Evolutionary conservation across 2,329 filamentous ascomycete genomes (phyloP).

Genomic region (Colletotrichum noveboracense): DNA sequence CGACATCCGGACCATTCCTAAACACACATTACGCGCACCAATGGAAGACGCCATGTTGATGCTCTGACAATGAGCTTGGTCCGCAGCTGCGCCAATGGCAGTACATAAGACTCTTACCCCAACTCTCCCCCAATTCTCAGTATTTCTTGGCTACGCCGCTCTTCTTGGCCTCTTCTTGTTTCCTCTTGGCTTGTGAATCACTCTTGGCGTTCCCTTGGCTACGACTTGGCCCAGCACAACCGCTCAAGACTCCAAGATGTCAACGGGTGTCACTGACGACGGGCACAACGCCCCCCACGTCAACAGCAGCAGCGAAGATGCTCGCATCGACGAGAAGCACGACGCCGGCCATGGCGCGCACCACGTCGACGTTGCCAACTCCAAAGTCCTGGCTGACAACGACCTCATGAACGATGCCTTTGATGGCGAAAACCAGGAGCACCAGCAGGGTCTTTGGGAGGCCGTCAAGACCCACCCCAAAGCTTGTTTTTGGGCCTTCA

Average conservation of each 20-base stretch:
- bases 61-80: not conserved
- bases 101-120: not conserved
- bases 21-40: not conserved
- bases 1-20: not conserved
- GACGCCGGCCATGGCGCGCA: not conserved
- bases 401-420: conserved; percentile 45
- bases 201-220: not conserved
- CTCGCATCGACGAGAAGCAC: conserved; percentile 11
- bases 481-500: conserved; percentile 52
- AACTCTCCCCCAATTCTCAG: not conserved
- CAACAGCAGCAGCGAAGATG: not conserved
- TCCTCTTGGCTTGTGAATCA: not conserved
- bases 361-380: conserved; percentile 32
- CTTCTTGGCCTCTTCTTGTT: not conserved
- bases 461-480: conserved; percentile 45
- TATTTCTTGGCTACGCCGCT: not conserved
- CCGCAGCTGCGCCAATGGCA: not conserved
- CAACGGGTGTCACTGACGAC: conserved; percentile 14
- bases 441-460: conserved; percentile 42
- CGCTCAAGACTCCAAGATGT: conserved; percentile 10
- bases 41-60: not conserved
- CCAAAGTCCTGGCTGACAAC: conserved; percentile 37
- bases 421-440: conserved; percentile 48
- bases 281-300: not conserved
- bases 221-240: not conserved